Base-by-base conservation (phyloP, 176 grass and related monocot genomes). In the Cymbopogon citratus region DNA sequence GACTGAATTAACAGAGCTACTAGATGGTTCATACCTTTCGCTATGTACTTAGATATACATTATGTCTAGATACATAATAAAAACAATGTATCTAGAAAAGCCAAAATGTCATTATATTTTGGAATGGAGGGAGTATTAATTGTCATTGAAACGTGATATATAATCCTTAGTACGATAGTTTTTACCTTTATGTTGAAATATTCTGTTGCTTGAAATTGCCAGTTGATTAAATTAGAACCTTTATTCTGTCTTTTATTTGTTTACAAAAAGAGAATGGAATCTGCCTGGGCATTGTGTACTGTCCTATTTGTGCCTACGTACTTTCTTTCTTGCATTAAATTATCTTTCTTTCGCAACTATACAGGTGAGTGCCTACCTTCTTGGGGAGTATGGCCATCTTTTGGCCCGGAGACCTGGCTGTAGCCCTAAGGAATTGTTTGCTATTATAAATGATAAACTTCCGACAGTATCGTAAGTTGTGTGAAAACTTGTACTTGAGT, bases 321-420 rank as follows among this genome's bases (percentile, higher is more conserved):
- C 45, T 23, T 77, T 40, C 18, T 44, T 89, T n/a, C 29, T 81
- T 51, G 67, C 45, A 64, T 71, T 40, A 59, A 28, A 56, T 31
- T 73, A 12, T 70, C 57, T 48, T 74, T 75, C 45, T 87, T 81
- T 63, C 14, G 9, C 38, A 83, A 61, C 46, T n/a, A 73, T 90
- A 80, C 76, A 99, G 96, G 89, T 99, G 24, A 95, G 96, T 85
- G 91, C 96, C 54, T 99, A 99, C 90, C 90, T 99, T 89, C 88
- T 99, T 85, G 96, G 96, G 78, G 96, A 99, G 85, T 99, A 95
- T 78, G 91, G 96, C 80, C 96, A 99, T 85, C 91, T 95, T 88
- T 95, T 99, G 91, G 87, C 87, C 73, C 88, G 71, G 79, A 89
- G 92, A 84, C 92, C 96, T 82, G 87, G 96, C 59, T 95, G 96